Conservation (phyloP, 2,329 filamentous ascomycete genomes). For the Microdochium paspali region DNA sequence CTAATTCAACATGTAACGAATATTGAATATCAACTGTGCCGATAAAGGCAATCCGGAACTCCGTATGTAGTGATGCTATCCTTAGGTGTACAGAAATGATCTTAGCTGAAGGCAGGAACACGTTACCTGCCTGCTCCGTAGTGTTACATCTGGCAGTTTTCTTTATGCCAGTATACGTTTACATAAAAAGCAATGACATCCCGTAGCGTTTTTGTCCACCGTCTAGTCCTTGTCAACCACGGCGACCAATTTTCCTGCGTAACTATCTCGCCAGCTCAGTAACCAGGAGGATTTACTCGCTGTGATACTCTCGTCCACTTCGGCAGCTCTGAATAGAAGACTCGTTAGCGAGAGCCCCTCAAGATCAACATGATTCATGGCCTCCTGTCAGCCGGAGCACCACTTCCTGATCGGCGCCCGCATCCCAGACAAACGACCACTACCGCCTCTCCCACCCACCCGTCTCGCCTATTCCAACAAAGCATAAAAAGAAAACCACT, state of each 20-base stretch:
- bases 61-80: neutral
- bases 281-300: conserved; percentile 87
- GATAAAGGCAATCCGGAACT: neutral
- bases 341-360: no score
- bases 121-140: neutral
- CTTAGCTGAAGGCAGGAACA: neutral
- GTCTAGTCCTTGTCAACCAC: no score
- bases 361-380: no score
- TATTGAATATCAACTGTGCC: no score
- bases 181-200: neutral
- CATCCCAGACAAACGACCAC: neutral
- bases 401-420: neutral
- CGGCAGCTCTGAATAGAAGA: conserved; percentile 50
- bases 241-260: no score
- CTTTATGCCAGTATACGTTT: neutral
- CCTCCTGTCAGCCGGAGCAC: neutral
- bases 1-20: no score
- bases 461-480: neutral
- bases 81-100: neutral
- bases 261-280: conserved; percentile 32
- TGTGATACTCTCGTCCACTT: conserved; percentile 97
- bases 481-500: conserved; percentile 26
- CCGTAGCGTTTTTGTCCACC: neutral
- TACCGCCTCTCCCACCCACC: neutral
- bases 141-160: neutral